phyloP scores from a whole-genome alignment of 495 filamentous ascomycete species.

The Immersiella caudata region DNA sequence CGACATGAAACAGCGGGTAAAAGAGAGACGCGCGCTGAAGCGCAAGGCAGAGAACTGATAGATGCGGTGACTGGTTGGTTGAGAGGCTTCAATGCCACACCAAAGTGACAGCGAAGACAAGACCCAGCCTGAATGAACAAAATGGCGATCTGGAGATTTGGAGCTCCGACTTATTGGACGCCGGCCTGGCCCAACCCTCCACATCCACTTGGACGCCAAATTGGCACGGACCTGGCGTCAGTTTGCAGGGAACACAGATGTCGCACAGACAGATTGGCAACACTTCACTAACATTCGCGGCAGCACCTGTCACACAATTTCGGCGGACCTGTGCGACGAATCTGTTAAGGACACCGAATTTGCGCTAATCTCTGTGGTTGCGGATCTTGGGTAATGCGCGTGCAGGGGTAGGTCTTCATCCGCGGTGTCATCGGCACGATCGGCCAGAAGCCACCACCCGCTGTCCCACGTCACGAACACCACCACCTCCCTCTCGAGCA shows the following conservation, averaged over 20 bases:
- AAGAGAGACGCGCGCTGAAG: constrained; percentile 2
- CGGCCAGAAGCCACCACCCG: neutral
- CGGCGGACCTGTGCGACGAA: neutral
- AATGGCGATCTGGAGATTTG: constrained; percentile 21
- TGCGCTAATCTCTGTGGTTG: neutral
- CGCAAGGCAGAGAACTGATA: neutral
- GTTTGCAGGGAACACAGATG: neutral
- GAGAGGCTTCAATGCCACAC: neutral
- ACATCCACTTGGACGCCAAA: neutral
- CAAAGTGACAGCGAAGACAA: neutral
- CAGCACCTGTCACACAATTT: neutral
- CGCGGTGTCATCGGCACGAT: neutral
- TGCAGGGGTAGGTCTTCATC: neutral
- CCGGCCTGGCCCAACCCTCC: neutral
- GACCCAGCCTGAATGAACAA: neutral
- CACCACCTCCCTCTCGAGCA: too few species aligned
- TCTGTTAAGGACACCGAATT: neutral
- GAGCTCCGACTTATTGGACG: neutral
- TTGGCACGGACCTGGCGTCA: neutral
- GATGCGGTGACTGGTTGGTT: neutral
- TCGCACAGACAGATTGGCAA: neutral
- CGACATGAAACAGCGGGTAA: constrained; percentile 22
- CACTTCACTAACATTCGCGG: neutral
- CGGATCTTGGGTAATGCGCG: neutral
- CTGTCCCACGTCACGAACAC: neutral